Evolutionary conservation across 441 rosid species (phyloP), one percentile per base, ranked within the genome.

Genomic region (Croton laevigatus): DNA sequence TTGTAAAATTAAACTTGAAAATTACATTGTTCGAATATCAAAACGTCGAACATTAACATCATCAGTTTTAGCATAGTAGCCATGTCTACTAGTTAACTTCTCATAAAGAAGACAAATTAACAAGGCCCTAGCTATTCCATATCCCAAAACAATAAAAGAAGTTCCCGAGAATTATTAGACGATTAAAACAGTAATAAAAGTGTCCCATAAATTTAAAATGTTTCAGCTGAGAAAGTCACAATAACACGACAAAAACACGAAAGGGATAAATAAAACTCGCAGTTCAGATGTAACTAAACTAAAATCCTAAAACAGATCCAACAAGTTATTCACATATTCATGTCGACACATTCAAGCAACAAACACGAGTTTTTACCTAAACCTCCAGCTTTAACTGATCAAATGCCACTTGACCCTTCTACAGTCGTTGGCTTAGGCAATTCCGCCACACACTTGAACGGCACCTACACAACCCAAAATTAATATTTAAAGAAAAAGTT

Each of bases 311-410:
- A 19, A n/a, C 27, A 53, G 8, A 53, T 8, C 57, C 27, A 53
- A 6, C 20, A 53, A 9, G 19, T 19, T 53, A 19, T 53, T 53
- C 57, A 19, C 57, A 53, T 2, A 22, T 19, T 53, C 23, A 53
- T 53, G 27, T 53, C 57, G 57, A 53, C 57, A 1, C 57, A 53
- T 57, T 57, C 61, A 57, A 57, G 61, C n/a, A 57, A 27, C 27
- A n/a, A 11, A 53, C 32, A 53, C 27, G 19, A n/a, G 61, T 27
- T 16, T 57, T 57, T 57, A 57, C 61, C 61, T 57, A 23, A 57
- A 23, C 16, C 5, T 57, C 61, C 38, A n/a, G 16, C 37, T 27
- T 27, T 12, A n/a, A 57, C 32, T 12, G 9, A 13, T 57, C 61
- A 57, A 57, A 12, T n/a, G 5, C 61, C 60, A 0, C 37, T 22